Base-by-base conservation (phyloP, 2,329 filamentous ascomycete genomes). In the Penicillium sp. region DNA sequence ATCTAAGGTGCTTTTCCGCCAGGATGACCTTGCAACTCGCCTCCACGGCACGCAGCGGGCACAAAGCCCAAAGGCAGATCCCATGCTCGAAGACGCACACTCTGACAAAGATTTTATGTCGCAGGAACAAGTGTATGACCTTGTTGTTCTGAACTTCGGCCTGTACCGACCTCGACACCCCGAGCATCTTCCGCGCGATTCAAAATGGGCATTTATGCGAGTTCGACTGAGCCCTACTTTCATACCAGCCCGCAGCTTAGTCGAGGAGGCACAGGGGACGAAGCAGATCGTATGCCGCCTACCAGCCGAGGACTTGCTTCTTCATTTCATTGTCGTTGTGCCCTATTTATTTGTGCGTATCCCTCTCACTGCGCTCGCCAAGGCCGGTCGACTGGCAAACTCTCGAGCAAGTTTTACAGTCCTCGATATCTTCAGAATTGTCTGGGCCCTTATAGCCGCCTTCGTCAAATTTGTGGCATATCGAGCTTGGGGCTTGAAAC, bases 261-360 rank as follows among this genome's bases (percentile, higher is more conserved):
- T 24, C 13, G 42, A 49, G 48, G 16, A 31, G 21, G 35, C 26
- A 24, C 44, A 44, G 39, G 45, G 24, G 43, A 48, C 21, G 10
- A 59, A 52, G 31, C 42, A 53, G 3, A 37, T 26, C 6, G 27
- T 46, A 27, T 45, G 29, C 24, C 48, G 42, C 16, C 27, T 52
- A 16, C 24, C 26, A 7, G 44, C 56, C 3, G 58, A 65, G 14
- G 52, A 62, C 10, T 45, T 66, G 49, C 19, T 65, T 6, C 52
- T 62, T 6, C 59, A 61, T 37, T 54, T 42, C 21, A 52, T 52
- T 46, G 22, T 65, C 21, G 47, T 64, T 46, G 13, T 65, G n/a
- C 64, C 64, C 6, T 52, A 49, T 24, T 43, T 56, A 2, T 21
- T 58, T 29, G 39, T 60, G 16, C 55, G 43, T 21, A 14, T 62